Base-by-base conservation (phyloP, 2,329 filamentous ascomycete genomes). In the Lizonia empirigonia region DNA sequence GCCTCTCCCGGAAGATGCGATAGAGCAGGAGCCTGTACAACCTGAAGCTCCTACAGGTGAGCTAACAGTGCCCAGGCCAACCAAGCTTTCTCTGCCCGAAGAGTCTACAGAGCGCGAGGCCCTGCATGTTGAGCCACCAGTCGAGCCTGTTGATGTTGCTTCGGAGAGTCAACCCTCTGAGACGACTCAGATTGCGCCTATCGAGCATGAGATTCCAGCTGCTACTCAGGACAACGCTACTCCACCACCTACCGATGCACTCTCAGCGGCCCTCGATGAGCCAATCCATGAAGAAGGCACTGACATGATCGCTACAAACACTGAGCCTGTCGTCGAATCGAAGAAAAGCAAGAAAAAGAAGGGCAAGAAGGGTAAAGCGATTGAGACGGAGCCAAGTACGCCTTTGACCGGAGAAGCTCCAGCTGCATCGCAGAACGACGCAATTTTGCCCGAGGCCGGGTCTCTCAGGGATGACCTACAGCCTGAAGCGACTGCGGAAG, bases 341-440 rank as follows among this genome's bases (percentile, higher is more conserved):
- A 63, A 60, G 41, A 63, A 61, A 41, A 52, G 45, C 35, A 64
- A 60, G 52, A 65, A 63, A 33, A 65, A 62, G 53, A 65, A 65
- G 44, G 52, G 42, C 12, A 64, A 63, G 44, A 64, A 60, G 39
- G 46, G 33, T 6, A 56, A 58, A 30, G 33, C 50, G 2, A 19
- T 24, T 18, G 58, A 56, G 3, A 35, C 50, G 2, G 55, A 60
- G 32, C 56, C 53, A 16, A 46, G 34, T 16, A 60, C 51, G 9
- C 33, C 52, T 18, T 19, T 26, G 6, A 32, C 15, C 27, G 59
- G 60, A 38, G 50, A 56, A 13, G 10, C 35, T 9, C 22, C 26
- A 6, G 10, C 23, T 12, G 5, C 29, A 5, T 7, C 8, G 1
- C 24, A 19, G 1, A 5, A 2, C n/a, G 24, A 19, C 5, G 16